Percentiles rank a stretch among this genome's conserved stretches.
phyloP scores from a whole-genome alignment of 345 rosid genomes.

The Zanthoxylum bungeanum region DNA sequence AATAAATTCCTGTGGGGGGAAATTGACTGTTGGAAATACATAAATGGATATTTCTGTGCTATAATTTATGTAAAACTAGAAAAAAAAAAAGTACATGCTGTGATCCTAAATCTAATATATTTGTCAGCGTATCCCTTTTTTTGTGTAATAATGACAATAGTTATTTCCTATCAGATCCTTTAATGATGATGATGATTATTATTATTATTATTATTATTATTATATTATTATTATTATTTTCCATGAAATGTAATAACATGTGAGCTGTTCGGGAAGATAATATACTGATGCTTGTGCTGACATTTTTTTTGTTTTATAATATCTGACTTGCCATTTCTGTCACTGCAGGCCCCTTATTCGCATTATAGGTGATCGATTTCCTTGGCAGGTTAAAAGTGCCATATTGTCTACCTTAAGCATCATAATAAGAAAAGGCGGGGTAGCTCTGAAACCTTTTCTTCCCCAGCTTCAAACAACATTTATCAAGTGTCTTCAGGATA shows the following conservation, averaged over 20 bases:
- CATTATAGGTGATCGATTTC: slow-evolving; percentile 93
- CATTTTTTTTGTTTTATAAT: background rate
- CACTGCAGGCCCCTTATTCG: slow-evolving; percentile 90
- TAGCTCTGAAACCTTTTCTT: slow-evolving; percentile 87
- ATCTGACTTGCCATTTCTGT: slow-evolving; percentile 9
- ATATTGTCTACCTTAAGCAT: slow-evolving; percentile 80
- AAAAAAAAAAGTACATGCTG: background rate
- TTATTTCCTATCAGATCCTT: background rate
- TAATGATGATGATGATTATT: background rate
- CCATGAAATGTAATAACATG: background rate
- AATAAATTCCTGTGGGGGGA: background rate
- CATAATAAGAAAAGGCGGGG: slow-evolving; percentile 83
- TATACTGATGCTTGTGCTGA: background rate
- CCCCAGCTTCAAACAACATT: slow-evolving; percentile 99
- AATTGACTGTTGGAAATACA: slow-evolving; percentile 4
- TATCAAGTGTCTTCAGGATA: slow-evolving; percentile 89
- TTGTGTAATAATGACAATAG: background rate
- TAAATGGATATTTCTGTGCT: background rate
- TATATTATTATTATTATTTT: background rate
- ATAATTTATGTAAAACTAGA: background rate
- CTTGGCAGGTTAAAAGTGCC: slow-evolving; percentile 99
- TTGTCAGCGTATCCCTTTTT: background rate
- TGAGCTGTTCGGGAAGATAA: background rate
- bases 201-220: background rate
- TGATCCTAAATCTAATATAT: background rate